phyloP scores from a whole-genome alignment of 139 green algal genomes.

The Chlamydomonas applanata region DNA sequence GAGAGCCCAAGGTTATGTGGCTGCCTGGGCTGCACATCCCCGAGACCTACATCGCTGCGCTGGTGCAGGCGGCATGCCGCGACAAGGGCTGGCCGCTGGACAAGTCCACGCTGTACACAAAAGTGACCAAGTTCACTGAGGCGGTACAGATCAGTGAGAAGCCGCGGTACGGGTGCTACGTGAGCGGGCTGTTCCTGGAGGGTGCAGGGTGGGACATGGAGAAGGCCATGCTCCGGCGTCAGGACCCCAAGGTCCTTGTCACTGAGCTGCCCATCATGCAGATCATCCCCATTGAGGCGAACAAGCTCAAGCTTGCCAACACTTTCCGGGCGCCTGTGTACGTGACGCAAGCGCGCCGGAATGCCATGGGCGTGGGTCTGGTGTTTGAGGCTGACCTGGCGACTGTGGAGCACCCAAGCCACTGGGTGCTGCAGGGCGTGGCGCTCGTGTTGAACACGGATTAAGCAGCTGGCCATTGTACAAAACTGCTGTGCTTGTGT shows the following conservation, averaged over 20 bases:
- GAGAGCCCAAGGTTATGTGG: constrained; percentile 85
- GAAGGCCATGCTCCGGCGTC: constrained; percentile 45
- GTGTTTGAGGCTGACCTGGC: constrained; percentile 83
- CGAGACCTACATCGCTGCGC: constrained; percentile 85
- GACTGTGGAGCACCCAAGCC: constrained; percentile 67
- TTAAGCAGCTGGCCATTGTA: constrained; percentile 12
- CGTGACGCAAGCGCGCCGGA: constrained; percentile 75
- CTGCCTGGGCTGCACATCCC: constrained; percentile 79
- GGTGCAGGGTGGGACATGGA: constrained; percentile 77
- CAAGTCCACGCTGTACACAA: constrained; percentile 78
- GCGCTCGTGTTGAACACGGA: constrained; percentile 78
- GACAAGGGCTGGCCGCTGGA: constrained; percentile 85
- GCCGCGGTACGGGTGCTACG: constrained; percentile 72
- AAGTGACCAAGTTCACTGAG: constrained; percentile 62
- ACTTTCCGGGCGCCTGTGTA: constrained; percentile 83
- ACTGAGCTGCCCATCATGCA: constrained; percentile 82
- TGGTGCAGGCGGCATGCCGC: constrained; percentile 80
- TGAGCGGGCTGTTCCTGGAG: constrained; percentile 82
- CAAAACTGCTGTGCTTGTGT: not conserved
- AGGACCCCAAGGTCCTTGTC: constrained; percentile 77
- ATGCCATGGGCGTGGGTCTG: constrained; percentile 82
- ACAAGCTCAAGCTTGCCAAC: constrained; percentile 72
- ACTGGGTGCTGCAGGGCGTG: constrained; percentile 86
- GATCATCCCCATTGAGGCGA: constrained; percentile 80
- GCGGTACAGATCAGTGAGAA: constrained; percentile 41